Percentiles rank a stretch among this genome's conserved stretches.
Conservation (phyloP, 139 green algal species). For the Tetraselmis striata region DNA sequence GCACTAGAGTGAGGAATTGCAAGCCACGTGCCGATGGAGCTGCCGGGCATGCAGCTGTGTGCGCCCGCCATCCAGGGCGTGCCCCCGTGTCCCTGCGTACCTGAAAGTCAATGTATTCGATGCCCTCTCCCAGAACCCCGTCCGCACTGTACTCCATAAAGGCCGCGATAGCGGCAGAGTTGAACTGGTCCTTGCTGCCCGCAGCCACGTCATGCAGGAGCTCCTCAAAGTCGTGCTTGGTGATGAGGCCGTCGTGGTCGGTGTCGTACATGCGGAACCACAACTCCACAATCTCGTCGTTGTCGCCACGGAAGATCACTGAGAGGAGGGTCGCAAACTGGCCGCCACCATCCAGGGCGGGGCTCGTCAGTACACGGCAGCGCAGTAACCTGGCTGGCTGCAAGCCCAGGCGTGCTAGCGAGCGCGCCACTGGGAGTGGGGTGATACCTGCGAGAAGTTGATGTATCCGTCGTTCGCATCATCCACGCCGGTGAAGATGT, state of each 20-base stretch:
- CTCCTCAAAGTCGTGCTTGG: conserved; percentile 22
- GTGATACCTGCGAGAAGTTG: conserved; percentile 23
- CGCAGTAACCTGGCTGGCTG: not conserved
- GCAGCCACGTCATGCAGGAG: conserved; percentile 23
- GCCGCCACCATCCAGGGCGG: not conserved
- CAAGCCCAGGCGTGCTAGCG: not conserved
- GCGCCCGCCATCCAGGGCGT: conserved; percentile 19
- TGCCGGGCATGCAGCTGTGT: no score
- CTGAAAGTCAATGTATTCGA: not conserved
- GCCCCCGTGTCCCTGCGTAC: not conserved
- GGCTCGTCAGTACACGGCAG: not conserved
- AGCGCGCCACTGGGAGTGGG: not conserved
- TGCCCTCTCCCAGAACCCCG: not conserved
- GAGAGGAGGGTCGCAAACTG: conserved; percentile 1
- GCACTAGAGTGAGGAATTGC: no score
- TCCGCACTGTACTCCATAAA: conserved; percentile 2
- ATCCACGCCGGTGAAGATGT: conserved; percentile 26
- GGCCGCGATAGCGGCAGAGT: not conserved
- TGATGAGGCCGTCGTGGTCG: conserved; percentile 11
- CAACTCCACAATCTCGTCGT: conserved; percentile 24
- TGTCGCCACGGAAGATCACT: conserved; percentile 19
- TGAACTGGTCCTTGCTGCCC: not conserved
- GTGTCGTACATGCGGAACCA: conserved; percentile 31
- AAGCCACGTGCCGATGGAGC: no score
- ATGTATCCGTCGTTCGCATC: conserved; percentile 19